Base-by-base conservation (phyloP, 2,329 filamentous ascomycete genomes). In the Amylocarpus encephaloides region DNA sequence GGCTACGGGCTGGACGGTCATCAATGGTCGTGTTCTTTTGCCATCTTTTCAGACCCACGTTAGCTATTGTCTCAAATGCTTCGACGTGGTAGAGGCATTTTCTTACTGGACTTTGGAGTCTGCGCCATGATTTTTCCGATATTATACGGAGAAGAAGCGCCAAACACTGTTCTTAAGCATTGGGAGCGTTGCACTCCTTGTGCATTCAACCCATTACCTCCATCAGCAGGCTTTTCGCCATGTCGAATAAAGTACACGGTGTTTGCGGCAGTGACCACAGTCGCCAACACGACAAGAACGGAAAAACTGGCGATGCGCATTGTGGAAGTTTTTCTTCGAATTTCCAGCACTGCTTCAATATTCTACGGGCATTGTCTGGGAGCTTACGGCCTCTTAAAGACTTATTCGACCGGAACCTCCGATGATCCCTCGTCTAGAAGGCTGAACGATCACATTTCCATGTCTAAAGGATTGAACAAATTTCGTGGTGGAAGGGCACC, bases 231-330 rank as follows among this genome's bases (percentile, higher is more conserved):
- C 64, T 84, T 84, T 64, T 84, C 80, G 51, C 80, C 80, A 56
- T 84, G 80, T 15, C 80, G 76, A 62, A 84, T 83, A 7, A 83
- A 66, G 61, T 81, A 84, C 30, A 83, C 75, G 0, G 74, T 82
- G 22, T 55, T 48, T 29, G 56, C 42, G 6, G 55, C 51, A 12
- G 41, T 46, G 3, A 47, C 6, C n/a, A 48, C 33, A n/a, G 45
- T 36, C 5, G 39, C 39, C 6, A 57, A 33, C 2, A 22, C 13
- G 2, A 36, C 32, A 22, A 46, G 16, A n/a, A 36, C 1, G 22
- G 35, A n/a, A 26, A 26, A 26, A 7, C 22, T 26, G 22, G 22
- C 4, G 22, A 26, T 26, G 22, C 7, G 22, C 22, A 26, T 26
- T 7, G 22, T 26, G n/a, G n/a, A n/a, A n/a, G n/a, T n/a, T n/a